Evolutionary conservation across 163 green algal species (phyloP).

Genomic region (Coccomyxa subellipsoidea): DNA sequence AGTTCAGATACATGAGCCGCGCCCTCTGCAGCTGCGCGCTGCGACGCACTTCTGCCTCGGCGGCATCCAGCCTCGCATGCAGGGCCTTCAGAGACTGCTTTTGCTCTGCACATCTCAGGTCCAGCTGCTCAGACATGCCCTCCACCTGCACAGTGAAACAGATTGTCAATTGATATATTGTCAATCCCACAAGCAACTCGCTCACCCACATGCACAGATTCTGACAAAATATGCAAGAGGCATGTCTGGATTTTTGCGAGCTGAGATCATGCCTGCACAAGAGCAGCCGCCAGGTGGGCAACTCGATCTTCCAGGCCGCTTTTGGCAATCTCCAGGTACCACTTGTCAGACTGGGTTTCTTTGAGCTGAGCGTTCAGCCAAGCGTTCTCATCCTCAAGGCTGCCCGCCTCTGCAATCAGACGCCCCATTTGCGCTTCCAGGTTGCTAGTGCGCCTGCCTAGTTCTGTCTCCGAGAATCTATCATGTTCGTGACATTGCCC

Average conservation of each 20-base stretch:
- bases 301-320: background rate
- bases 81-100: background rate
- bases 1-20: background rate
- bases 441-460: background rate
- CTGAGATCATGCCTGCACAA: background rate
- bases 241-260: too few species aligned
- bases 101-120: background rate
- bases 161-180: too few species aligned
- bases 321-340: background rate
- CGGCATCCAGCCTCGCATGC: background rate
- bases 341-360: background rate
- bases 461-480: background rate
- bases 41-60: background rate
- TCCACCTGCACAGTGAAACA: background rate
- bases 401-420: background rate
- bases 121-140: background rate
- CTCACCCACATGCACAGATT: too few species aligned
- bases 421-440: background rate
- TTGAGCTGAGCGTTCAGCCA: background rate
- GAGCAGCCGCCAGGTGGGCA: background rate
- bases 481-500: background rate
- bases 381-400: background rate
- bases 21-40: background rate
- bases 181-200: too few species aligned
- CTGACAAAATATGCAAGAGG: too few species aligned